A percentile compares a stretch with the other conserved stretches of the same genome.
Conservation (phyloP, 768 basidiomycete species). For the Hericium erinaceus region DNA sequence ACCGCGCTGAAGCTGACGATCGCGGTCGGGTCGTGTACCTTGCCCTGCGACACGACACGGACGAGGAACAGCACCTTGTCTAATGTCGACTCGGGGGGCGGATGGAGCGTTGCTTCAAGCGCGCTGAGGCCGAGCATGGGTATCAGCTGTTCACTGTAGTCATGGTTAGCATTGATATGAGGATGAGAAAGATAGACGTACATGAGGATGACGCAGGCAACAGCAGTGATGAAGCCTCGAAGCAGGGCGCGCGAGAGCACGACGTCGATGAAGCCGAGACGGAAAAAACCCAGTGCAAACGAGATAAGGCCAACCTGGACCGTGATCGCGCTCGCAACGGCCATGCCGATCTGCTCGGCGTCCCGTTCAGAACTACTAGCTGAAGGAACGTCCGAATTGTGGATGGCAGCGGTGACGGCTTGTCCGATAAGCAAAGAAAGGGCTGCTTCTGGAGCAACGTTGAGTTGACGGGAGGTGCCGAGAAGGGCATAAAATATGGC, state of each 20-base stretch:
- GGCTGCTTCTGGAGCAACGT: slow-evolving; percentile 85
- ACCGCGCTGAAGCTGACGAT: slow-evolving; percentile 69
- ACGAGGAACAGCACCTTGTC: slow-evolving; percentile 75
- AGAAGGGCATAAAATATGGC: slow-evolving; percentile 86
- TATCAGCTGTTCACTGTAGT: slow-evolving; percentile 64
- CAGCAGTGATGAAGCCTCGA: slow-evolving; percentile 79
- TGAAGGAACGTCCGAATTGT: slow-evolving; percentile 3
- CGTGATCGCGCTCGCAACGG: slow-evolving; percentile 73
- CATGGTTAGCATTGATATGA: not conserved
- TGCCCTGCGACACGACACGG: slow-evolving; percentile 37
- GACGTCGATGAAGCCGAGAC: slow-evolving; percentile 89
- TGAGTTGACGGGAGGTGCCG: slow-evolving; percentile 75
- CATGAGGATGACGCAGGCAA: slow-evolving; percentile 82
- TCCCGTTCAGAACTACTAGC: slow-evolving; percentile 22
- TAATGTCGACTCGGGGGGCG: slow-evolving; percentile 48
- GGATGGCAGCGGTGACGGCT: slow-evolving; percentile 61
- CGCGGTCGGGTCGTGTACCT: slow-evolving; percentile 60
- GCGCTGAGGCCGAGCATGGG: slow-evolving; percentile 79
- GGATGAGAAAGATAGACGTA: slow-evolving; percentile 26
- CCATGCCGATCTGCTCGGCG: slow-evolving; percentile 47
- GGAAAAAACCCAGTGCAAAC: slow-evolving; percentile 77
- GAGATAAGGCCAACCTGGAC: slow-evolving; percentile 85
- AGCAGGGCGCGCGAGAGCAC: slow-evolving; percentile 83
- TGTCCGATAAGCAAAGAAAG: slow-evolving; percentile 83
- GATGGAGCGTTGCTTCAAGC: slow-evolving; percentile 45